Evolutionary conservation across 2,329 filamentous ascomycete species (phyloP).

Genomic region (Epichloe scottii): DNA sequence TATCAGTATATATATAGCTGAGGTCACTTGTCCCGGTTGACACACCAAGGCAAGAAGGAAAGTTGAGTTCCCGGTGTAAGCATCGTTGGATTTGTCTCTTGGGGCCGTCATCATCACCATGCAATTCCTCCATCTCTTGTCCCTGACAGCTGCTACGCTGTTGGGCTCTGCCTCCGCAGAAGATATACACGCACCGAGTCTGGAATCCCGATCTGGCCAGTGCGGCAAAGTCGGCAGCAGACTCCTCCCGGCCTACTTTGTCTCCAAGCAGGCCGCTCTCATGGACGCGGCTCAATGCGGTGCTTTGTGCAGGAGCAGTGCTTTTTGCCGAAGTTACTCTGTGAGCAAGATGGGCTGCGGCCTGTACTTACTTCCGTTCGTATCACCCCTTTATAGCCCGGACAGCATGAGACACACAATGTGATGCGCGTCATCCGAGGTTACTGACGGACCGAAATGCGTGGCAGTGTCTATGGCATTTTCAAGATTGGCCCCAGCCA

Average conservation of each 20-base stretch:
- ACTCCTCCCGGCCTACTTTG: background rate
- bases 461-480: background rate
- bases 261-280: background rate
- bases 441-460: no score
- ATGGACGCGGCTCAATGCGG: background rate
- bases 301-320: background rate
- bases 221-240: background rate
- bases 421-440: no score
- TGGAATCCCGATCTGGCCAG: background rate
- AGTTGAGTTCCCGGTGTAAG: background rate
- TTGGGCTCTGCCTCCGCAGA: background rate
- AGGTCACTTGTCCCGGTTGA: no score
- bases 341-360: background rate
- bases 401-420: background rate
- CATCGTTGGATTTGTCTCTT: background rate
- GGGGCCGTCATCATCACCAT: background rate
- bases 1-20: no score
- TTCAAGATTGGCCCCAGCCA: background rate
- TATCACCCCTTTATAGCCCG: background rate
- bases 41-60: background rate
- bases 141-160: background rate
- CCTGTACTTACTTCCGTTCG: background rate
- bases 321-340: background rate
- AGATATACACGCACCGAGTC: background rate
- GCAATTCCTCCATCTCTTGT: background rate